Conservation (phyloP, 164 flowering plant species). For the Macadamia integrifolia region DNA sequence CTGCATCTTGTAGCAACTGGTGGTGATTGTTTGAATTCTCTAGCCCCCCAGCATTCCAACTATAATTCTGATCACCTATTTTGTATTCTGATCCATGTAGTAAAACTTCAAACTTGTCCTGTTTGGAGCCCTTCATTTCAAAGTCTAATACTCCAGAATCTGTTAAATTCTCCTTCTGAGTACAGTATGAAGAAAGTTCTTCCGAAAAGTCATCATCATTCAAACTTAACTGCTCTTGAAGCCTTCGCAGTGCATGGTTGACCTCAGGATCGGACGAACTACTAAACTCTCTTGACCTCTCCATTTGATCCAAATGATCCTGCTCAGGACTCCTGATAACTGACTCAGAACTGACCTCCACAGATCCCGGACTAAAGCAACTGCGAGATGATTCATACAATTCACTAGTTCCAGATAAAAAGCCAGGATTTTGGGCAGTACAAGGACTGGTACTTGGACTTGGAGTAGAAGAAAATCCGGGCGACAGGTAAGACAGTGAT, state of each 20-base stretch:
- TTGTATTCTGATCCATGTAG: slow-evolving; percentile 6
- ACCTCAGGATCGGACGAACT: slow-evolving; percentile 37
- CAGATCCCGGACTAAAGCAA: slow-evolving; percentile 49
- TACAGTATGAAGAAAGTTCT: slow-evolving; percentile 25
- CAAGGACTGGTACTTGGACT: slow-evolving; percentile 35
- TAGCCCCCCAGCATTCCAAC: slow-evolving; percentile 3
- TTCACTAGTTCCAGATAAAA: slow-evolving; percentile 31
- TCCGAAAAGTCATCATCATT: slow-evolving; percentile 42
- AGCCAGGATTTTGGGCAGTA: slow-evolving; percentile 34
- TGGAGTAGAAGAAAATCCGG: slow-evolving; percentile 37
- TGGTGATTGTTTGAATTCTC: not conserved
- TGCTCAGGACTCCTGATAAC: slow-evolving; percentile 24
- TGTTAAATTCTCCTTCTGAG: slow-evolving; percentile 25
- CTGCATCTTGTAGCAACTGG: slow-evolving; percentile 9
- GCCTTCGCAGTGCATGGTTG: slow-evolving; percentile 50
- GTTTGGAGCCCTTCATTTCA: slow-evolving; percentile 8
- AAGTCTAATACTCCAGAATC: slow-evolving; percentile 17
- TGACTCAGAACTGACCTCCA: slow-evolving; percentile 56
- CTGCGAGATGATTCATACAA: slow-evolving; percentile 29
- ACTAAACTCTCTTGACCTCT: slow-evolving; percentile 17
- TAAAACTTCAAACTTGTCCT: slow-evolving; percentile 3
- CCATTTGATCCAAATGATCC: slow-evolving; percentile 14
- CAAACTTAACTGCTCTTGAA: slow-evolving; percentile 82
- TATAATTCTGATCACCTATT: not conserved
- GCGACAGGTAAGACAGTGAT: slow-evolving; percentile 30